A percentile compares a stretch with the other conserved stretches of the same genome.
Evolutionary conservation across 306 rosid genomes (phyloP).

Genomic region (Rosa chinensis): DNA sequence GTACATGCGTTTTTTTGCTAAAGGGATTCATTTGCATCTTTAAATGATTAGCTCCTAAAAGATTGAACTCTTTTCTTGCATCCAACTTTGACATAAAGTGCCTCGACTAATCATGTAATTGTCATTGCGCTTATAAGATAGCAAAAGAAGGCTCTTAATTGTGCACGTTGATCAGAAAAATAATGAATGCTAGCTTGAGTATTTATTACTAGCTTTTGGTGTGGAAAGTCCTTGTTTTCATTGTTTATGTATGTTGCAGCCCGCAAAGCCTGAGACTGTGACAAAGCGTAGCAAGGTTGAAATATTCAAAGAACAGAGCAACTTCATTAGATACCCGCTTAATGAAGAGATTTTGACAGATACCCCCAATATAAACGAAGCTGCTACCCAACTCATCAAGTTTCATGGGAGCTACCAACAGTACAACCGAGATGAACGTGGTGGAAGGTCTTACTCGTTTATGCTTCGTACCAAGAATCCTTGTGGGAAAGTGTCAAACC

Average conservation of each 20-base stretch:
- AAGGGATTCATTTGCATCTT: background rate
- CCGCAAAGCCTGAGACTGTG: constrained; percentile 55
- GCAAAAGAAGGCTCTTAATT: background rate
- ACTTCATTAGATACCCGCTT: constrained; percentile 86
- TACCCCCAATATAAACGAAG: constrained; percentile 82
- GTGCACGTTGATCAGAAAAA: background rate
- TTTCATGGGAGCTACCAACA: constrained; percentile 98
- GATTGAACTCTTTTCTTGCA: background rate
- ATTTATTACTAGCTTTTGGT: background rate
- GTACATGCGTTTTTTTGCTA: background rate
- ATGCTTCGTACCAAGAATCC: constrained; percentile 99
- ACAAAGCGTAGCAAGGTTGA: constrained; percentile 96
- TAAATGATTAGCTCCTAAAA: background rate
- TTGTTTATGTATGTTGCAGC: constrained; percentile 40
- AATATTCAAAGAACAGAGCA: constrained; percentile 88
- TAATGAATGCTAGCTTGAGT: constrained; percentile 2
- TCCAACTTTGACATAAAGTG: background rate
- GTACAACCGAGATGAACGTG: constrained; percentile 89
- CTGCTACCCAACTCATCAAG: constrained; percentile 91
- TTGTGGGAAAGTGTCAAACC: constrained; percentile 85
- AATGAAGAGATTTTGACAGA: constrained; percentile 87
- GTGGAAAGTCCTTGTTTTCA: background rate
- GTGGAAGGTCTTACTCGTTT: constrained; percentile 75
- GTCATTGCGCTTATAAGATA: background rate
- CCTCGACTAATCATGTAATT: background rate